These are phyloP conservation scores for Penicillium manginii DNA, from an alignment of 495 filamentous ascomycete species.

Conservation along the genomic window DNA sequence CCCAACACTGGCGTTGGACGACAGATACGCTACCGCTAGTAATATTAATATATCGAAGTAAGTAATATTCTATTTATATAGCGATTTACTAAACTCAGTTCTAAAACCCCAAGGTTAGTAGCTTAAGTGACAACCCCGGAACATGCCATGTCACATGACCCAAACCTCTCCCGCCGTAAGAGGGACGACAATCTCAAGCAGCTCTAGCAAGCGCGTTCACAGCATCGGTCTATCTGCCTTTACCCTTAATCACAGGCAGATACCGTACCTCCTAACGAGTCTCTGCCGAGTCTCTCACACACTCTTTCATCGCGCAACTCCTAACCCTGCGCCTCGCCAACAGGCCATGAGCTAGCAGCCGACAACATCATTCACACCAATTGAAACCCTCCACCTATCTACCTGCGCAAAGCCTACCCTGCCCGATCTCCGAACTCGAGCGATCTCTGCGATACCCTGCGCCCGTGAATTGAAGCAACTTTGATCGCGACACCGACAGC, in stretches of 20 bases:
- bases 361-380: slow-evolving; percentile 16
- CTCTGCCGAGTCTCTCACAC: background rate
- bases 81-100: too few species aligned
- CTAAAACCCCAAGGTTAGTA: too few species aligned
- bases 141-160: slow-evolving; percentile 10
- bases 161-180: background rate
- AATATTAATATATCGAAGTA: too few species aligned
- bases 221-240: slow-evolving; percentile 20
- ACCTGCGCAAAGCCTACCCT: background rate
- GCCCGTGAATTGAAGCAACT: background rate
- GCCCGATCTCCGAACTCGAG: slow-evolving; percentile 1
- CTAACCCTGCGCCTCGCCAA: slow-evolving; percentile 6
- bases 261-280: slow-evolving; percentile 15
- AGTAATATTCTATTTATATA: too few species aligned
- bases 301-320: slow-evolving; percentile 8
- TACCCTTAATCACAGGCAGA: slow-evolving; percentile 10
- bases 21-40: too few species aligned
- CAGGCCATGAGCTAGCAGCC: slow-evolving; percentile 27
- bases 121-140: background rate
- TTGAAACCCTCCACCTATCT: slow-evolving; percentile 11
- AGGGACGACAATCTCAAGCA: slow-evolving; percentile 17
- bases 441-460: background rate
- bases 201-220: slow-evolving; percentile 18
- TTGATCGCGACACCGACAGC: background rate
- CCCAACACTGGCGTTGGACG: too few species aligned